Conservation (phyloP, 495 filamentous ascomycete species). For the Aspergillus carlsbadensis region DNA sequence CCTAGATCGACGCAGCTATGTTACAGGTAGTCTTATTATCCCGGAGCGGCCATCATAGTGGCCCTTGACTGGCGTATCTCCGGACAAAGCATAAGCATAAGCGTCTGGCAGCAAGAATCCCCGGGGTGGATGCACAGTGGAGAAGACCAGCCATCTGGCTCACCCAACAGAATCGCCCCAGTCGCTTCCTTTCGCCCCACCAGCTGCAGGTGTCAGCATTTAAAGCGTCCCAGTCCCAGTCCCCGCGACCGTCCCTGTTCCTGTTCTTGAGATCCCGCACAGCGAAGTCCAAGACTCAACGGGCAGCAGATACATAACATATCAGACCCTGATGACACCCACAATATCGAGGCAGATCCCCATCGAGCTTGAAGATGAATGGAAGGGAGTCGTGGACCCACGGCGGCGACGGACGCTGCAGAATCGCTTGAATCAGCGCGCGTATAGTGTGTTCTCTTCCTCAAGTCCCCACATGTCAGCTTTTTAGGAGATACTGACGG, state of each 20-base stretch:
- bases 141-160: slow-evolving; percentile 1
- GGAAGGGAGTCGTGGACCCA: slow-evolving; percentile 6
- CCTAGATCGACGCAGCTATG: too few relatives aligned
- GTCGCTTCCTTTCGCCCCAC: slow-evolving; percentile 24
- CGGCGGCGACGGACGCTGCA: slow-evolving; percentile 4
- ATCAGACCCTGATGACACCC: too few relatives aligned
- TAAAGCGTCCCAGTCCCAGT: not conserved
- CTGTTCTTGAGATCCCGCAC: not conserved
- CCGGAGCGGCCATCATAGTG: too few relatives aligned
- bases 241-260: not conserved
- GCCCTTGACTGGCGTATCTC: too few relatives aligned
- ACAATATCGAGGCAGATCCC: not conserved
- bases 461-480: not conserved
- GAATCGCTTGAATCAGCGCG: slow-evolving; percentile 10
- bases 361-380: slow-evolving; percentile 4
- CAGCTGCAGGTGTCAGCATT: slow-evolving; percentile 22
- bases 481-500: not conserved
- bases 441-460: not conserved
- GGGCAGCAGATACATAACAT: too few relatives aligned
- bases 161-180: slow-evolving; percentile 34
- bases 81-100: too few relatives aligned
- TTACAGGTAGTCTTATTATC: too few relatives aligned
- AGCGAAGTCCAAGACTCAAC: too few relatives aligned
- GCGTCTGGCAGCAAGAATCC: too few relatives aligned
- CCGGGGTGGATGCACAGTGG: too few relatives aligned